Conservation (phyloP, 805 yeast genomes). For the Ogataea allantospora region DNA sequence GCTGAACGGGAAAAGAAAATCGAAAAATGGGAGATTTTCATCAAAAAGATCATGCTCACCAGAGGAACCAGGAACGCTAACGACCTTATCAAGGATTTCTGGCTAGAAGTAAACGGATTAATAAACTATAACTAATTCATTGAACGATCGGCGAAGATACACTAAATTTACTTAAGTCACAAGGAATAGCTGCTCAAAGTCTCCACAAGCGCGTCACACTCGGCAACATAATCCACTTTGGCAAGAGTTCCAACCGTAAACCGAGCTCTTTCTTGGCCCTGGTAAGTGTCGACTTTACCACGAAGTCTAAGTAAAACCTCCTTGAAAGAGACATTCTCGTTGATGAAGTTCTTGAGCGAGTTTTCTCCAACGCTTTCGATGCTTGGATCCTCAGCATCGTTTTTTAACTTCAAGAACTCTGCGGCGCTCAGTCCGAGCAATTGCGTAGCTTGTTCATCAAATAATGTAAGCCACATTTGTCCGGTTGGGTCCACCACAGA, state of each 20-base stretch:
- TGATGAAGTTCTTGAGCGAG: slow-evolving; percentile 26
- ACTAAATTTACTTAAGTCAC: slow-evolving; percentile 14
- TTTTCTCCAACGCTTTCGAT: slow-evolving; percentile 47
- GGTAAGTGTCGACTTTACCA: slow-evolving; percentile 81
- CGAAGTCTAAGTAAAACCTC: slow-evolving; percentile 74
- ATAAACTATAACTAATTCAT: slow-evolving; percentile 36
- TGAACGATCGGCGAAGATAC: slow-evolving; percentile 6
- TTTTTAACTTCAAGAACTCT: slow-evolving; percentile 50
- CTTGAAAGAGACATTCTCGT: slow-evolving; percentile 48
- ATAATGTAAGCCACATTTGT: slow-evolving; percentile 80
- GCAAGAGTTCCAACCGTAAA: slow-evolving; percentile 60
- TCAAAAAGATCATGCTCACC: slow-evolving; percentile 57
- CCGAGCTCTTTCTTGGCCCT: slow-evolving; percentile 74
- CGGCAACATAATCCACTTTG: slow-evolving; percentile 54
- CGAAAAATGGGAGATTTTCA: slow-evolving; percentile 40
- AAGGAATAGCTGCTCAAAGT: slow-evolving; percentile 38
- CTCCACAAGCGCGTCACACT: slow-evolving; percentile 56
- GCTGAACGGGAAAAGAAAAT: slow-evolving; percentile 28
- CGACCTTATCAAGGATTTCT: slow-evolving; percentile 55
- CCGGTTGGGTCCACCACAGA: slow-evolving; percentile 80
- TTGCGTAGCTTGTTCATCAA: slow-evolving; percentile 77
- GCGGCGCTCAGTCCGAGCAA: slow-evolving; percentile 63
- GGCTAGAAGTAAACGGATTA: slow-evolving; percentile 61
- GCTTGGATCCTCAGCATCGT: slow-evolving; percentile 36
- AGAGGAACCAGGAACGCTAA: slow-evolving; percentile 65